Evolutionary conservation across 805 yeast species (phyloP), one percentile per base, ranked within the genome.

Genomic region (Ogataea polymorpha): DNA sequence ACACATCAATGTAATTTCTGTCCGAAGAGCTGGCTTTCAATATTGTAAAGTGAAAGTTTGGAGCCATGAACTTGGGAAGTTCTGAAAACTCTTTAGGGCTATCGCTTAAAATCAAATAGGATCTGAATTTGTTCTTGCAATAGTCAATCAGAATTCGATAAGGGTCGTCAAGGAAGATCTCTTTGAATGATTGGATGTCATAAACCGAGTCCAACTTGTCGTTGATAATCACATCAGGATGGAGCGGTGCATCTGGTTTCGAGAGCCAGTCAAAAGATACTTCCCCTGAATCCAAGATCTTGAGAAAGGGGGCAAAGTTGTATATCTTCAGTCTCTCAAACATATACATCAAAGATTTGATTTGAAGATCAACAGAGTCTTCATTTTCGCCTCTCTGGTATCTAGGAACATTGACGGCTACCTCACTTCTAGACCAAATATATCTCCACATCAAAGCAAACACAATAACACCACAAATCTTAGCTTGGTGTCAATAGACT

Each of bases 81-180:
- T 31, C 39, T 15, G 27, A 62, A 21, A 66, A 54, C 40, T 68
- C 66, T 18, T 54, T 63, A 3, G 88, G 86, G 7, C 45, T 42
- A 18, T 65, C 77, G 3, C 79, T 64, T 16, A 83, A 58, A 4
- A 83, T 68, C 49, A 85, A 72, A 53, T 75, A 58, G 1, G 85
- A 66, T 40, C 91, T 65, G 58, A 80, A 82, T 59, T 77, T 75
- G 65, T 83, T 83, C 54, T 80, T 81, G 34, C 68, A 56, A 72
- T 79, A 83, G 55, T 83, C 90, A 14, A 80, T 70, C 41, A 81
- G 64, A 10, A 83, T 78, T 18, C 89, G 66, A 55, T 82, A 80
- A 41, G 80, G 81, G 57, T 82, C 86, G 11, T 62, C 47, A n/a
- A 67, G 41, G 31, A 82, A 45, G 6, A 61, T 48, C 8, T 53